Conservation (phyloP, 2,329 filamentous ascomycete genomes). For the Colletotrichum gigasporum region DNA sequence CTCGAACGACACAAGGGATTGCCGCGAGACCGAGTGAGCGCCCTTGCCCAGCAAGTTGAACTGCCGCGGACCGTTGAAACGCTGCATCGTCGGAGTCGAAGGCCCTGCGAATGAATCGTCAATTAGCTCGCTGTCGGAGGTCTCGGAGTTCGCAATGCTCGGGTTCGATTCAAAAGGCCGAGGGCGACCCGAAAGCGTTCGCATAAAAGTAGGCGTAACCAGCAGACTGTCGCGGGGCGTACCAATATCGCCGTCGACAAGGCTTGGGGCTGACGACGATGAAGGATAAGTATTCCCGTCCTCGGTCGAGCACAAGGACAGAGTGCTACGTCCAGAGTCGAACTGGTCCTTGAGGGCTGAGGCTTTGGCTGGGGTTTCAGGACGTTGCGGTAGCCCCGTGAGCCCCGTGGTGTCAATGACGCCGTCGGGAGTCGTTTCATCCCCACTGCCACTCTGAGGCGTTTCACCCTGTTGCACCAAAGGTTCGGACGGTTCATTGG, state of each 20-base stretch:
- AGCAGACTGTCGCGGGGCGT: slow-evolving; percentile 35
- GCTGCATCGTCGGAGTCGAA: slow-evolving; percentile 27
- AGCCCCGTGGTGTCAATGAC: slow-evolving; percentile 14
- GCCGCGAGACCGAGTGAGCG: slow-evolving; percentile 23
- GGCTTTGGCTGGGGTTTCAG: slow-evolving; percentile 30
- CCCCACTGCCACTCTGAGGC: slow-evolving; percentile 17
- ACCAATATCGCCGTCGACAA: slow-evolving; percentile 32
- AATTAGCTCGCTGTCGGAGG: slow-evolving; percentile 26
- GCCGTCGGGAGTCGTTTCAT: slow-evolving; percentile 18
- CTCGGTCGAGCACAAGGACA: slow-evolving; percentile 23
- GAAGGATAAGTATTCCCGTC: slow-evolving; percentile 30
- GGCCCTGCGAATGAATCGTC: slow-evolving; percentile 17
- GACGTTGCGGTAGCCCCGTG: slow-evolving; percentile 16
- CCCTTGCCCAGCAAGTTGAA: slow-evolving; percentile 26
- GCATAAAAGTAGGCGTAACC: slow-evolving; percentile 33
- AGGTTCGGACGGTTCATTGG: slow-evolving; percentile 28
- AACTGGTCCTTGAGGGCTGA: neutral
- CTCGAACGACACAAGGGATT: slow-evolving; percentile 17
- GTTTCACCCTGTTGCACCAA: slow-evolving; percentile 26
- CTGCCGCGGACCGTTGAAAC: slow-evolving; percentile 24
- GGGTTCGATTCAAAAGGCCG: slow-evolving; percentile 24
- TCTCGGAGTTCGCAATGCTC: slow-evolving; percentile 23
- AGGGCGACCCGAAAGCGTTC: slow-evolving; percentile 23
- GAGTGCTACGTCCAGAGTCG: slow-evolving; percentile 5
- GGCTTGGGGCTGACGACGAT: slow-evolving; percentile 36